Percentiles rank a stretch among this genome's conserved stretches.
Conservation (phyloP, 768 basidiomycete species). For the Leucocoprinus sp. region DNA sequence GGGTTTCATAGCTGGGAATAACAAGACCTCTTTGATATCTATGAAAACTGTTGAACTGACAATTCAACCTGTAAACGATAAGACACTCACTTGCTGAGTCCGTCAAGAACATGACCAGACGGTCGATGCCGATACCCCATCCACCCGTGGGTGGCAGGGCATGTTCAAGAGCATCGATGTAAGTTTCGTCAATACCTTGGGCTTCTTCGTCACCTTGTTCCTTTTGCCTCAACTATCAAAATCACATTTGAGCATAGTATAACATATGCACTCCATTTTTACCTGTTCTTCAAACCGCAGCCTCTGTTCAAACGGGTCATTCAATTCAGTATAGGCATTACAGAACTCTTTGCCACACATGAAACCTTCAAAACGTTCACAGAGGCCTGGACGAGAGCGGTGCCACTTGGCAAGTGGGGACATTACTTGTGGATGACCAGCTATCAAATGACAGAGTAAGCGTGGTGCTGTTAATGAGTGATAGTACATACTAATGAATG, state of each 20-base stretch:
- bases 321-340: conserved; percentile 99
- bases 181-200: conserved; percentile 94
- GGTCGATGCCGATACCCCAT: conserved; percentile 94
- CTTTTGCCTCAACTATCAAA: conserved; percentile 71
- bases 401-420: conserved; percentile 99
- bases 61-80: conserved; percentile 6
- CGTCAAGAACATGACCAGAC: conserved; percentile 97
- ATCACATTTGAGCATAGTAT: background rate
- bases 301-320: conserved; percentile 96
- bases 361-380: conserved; percentile 98
- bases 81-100: conserved; percentile 76
- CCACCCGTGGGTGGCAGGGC: conserved; percentile 97
- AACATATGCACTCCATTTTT: background rate
- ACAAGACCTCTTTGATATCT: conserved; percentile 95
- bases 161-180: conserved; percentile 95
- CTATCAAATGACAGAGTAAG: conserved; percentile 27
- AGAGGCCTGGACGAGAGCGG: conserved; percentile 91
- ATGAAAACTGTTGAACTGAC: conserved; percentile 3
- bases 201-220: conserved; percentile 97
- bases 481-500: conserved; percentile 72
- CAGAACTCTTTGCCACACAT: conserved; percentile 97
- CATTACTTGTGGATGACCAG: conserved; percentile 99
- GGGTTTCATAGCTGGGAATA: conserved; percentile 98
- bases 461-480: background rate
- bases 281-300: conserved; percentile 94